These are phyloP conservation scores for Pistacia integerrima DNA, from an alignment of 345 rosid genomes.

Conservation along the genomic window DNA sequence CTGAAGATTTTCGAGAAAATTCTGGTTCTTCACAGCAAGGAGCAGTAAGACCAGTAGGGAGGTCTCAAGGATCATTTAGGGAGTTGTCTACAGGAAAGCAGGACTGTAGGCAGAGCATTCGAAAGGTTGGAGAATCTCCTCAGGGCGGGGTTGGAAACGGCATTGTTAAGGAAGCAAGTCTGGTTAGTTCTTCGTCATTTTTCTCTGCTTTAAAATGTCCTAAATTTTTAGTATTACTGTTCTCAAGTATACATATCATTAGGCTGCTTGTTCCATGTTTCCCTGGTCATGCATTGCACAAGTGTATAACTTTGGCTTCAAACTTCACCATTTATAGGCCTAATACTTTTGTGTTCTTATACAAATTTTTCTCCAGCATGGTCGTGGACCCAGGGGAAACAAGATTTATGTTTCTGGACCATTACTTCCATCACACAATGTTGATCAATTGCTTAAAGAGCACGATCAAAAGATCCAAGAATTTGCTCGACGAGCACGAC, in stretches of 20 bases:
- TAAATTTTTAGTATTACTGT: background rate
- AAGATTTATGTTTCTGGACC: constrained; percentile 93
- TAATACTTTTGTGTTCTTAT: constrained; percentile 7
- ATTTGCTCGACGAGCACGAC: constrained; percentile 51
- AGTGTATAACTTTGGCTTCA: background rate
- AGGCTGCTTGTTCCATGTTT: background rate
- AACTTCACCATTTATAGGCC: background rate
- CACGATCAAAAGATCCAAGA: constrained; percentile 79
- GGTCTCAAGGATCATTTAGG: constrained; percentile 28
- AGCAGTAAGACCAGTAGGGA: constrained; percentile 26
- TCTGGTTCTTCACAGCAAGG: constrained; percentile 32
- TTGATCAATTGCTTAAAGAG: constrained; percentile 91
- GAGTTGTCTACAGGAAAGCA: constrained; percentile 33
- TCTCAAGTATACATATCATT: background rate
- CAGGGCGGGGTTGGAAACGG: constrained; percentile 35
- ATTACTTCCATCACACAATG: constrained; percentile 68
- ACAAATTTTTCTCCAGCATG: constrained; percentile 44
- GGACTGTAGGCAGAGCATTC: constrained; percentile 30
- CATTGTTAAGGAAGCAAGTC: constrained; percentile 33
- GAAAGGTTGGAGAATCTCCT: constrained; percentile 35
- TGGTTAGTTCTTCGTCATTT: constrained; percentile 37
- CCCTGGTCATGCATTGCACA: background rate
- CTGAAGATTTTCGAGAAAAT: constrained; percentile 38
- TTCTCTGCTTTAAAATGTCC: background rate
- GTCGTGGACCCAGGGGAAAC: constrained; percentile 50